phyloP scores from a whole-genome alignment of 768 basidiomycete species.

The Hypsizygus marmoreus region DNA sequence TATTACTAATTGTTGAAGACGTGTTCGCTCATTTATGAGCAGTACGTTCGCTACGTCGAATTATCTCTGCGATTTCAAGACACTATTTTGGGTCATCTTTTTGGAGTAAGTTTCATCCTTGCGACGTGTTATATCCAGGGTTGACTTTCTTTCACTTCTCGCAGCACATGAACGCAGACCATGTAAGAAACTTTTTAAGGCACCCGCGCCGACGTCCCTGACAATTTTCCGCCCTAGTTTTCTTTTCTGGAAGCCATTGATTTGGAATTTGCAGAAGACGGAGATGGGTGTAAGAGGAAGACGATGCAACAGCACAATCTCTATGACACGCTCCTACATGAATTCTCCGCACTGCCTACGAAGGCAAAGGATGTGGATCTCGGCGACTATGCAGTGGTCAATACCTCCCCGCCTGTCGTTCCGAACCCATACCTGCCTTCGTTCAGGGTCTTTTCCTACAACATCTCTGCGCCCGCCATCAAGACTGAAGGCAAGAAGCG shows the following conservation, averaged over 20 bases:
- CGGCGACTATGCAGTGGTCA: conserved; percentile 74
- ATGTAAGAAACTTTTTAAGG: conserved; percentile 41
- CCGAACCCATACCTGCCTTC: conserved; percentile 87
- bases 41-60: conserved; percentile 72
- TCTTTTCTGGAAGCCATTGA: conserved; percentile 57
- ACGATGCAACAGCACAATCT: conserved; percentile 49
- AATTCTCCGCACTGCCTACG: conserved; percentile 66
- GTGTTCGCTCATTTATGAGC: conserved; percentile 14
- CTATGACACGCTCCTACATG: conserved; percentile 59
- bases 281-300: conserved; percentile 15
- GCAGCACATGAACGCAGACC: conserved; percentile 85
- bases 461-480: conserved; percentile 48
- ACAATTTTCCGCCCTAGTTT: conserved; percentile 42
- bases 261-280: conserved; percentile 43
- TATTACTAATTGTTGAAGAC: conserved; percentile 9
- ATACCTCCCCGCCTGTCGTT: conserved; percentile 80
- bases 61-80: conserved; percentile 84
- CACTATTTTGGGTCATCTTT: conserved; percentile 84
- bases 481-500: conserved; percentile 36
- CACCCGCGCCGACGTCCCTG: conserved; percentile 11
- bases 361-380: conserved; percentile 49
- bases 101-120: conserved; percentile 57
- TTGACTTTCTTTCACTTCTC: conserved; percentile 21
- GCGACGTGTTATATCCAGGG: conserved; percentile 24
- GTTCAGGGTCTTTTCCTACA: conserved; percentile 82